Percentiles rank a stretch among this genome's conserved stretches.
phyloP scores from a whole-genome alignment of 2,329 filamentous ascomycete species.

The Talaromyces piceae region DNA sequence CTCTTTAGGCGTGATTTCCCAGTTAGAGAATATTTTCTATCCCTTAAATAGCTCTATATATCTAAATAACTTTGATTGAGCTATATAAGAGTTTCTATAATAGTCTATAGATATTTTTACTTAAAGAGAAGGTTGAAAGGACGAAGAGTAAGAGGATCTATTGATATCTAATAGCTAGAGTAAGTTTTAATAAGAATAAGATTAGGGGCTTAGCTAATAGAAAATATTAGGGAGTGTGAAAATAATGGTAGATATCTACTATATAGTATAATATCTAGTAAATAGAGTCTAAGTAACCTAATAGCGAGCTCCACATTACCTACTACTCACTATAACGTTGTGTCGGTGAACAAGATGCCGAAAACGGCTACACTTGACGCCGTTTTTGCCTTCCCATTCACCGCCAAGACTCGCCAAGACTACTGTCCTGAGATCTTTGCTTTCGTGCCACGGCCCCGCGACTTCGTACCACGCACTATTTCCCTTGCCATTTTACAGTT shows the following conservation, averaged over 20 bases:
- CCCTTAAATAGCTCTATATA: not conserved
- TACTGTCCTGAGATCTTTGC: not conserved
- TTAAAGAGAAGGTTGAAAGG: not conserved
- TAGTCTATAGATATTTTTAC: not conserved
- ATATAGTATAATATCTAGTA: not conserved
- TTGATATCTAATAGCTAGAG: not conserved
- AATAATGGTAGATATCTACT: not conserved
- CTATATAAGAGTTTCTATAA: not conserved
- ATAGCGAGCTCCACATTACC: not conserved
- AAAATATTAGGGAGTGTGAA: not conserved
- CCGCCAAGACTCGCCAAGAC: conserved; percentile 4
- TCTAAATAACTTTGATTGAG: not conserved
- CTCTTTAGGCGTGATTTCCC: not conserved
- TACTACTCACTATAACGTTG: conserved; percentile 3
- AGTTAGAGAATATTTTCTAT: not conserved
- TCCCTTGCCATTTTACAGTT: conserved; percentile 9
- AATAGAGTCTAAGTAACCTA: not conserved
- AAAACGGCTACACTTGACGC: conserved; percentile 9
- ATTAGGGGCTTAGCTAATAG: not conserved
- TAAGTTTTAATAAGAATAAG: not conserved
- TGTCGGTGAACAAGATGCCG: conserved; percentile 3
- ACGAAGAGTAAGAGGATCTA: not conserved
- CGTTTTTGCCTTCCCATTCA: conserved; percentile 17
- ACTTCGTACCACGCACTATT: not conserved
- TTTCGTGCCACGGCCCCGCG: conserved; percentile 10